phyloP scores from a whole-genome alignment of 2,329 filamentous ascomycete species.

The Fusarium sambucinum region DNA sequence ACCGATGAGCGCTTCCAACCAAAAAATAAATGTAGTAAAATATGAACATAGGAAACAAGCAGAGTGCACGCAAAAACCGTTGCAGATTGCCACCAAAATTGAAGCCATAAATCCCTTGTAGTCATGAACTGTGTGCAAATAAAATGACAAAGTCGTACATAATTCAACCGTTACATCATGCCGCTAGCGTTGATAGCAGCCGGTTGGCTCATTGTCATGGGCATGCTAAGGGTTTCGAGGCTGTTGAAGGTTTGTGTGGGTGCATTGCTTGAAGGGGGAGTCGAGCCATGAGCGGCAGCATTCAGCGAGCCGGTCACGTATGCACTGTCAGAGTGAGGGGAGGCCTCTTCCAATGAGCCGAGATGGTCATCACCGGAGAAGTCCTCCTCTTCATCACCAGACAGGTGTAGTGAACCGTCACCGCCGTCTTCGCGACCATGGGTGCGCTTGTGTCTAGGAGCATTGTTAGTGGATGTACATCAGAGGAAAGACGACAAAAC shows the following conservation, averaged over 20 bases:
- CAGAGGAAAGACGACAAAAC: constrained; percentile 53
- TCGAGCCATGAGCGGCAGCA: constrained; percentile 54
- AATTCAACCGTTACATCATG: constrained; percentile 56
- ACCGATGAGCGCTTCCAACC: constrained; percentile 43
- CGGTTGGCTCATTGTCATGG: constrained; percentile 72
- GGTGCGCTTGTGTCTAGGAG: constrained; percentile 82
- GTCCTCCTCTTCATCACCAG: constrained; percentile 89
- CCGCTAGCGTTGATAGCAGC: constrained; percentile 59
- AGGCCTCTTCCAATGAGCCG: constrained; percentile 82
- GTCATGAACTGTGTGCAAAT: constrained; percentile 48
- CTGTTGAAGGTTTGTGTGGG: constrained; percentile 63
- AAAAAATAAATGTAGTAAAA: constrained; percentile 44
- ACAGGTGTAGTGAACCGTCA: constrained; percentile 70
- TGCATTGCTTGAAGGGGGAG: constrained; percentile 38
- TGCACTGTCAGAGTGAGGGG: constrained; percentile 76
- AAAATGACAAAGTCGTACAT: constrained; percentile 45
- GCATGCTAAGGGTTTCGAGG: constrained; percentile 72
- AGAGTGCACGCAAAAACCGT: constrained; percentile 37
- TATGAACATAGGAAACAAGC: constrained; percentile 44
- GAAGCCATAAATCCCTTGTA: constrained; percentile 47
- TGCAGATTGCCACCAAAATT: constrained; percentile 42
- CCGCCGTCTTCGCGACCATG: constrained; percentile 74
- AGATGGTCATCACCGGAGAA: constrained; percentile 85
- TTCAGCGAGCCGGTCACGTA: constrained; percentile 69
- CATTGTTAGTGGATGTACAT: constrained; percentile 24